Base-by-base conservation (phyloP, 2,329 filamentous ascomycete species). In the Phialocephala subalpina region DNA sequence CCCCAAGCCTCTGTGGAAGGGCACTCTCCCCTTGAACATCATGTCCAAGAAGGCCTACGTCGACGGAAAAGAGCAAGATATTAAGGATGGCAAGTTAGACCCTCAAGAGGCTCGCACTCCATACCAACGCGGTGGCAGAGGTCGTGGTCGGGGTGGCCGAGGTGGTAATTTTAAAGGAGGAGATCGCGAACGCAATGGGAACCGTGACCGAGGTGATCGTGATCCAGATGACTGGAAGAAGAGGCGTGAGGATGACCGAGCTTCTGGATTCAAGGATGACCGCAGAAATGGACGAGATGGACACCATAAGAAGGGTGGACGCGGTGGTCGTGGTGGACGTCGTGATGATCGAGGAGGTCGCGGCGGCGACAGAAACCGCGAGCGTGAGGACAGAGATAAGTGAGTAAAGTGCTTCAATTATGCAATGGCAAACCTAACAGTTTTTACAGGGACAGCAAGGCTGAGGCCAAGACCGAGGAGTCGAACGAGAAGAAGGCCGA, bases 31-130 rank as follows among this genome's bases (percentile, higher is more conserved):
- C 38, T 84, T 98, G 60, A 82, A 89, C 77, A 90, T 96, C 81
- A 94, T 93, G 88, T 90, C 88, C 80, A 99, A 99, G 89, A 87
- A 88, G 74, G 91, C 88, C 20, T 99, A 99, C 79, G 90, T 92
- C 71, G 85, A 90, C n/a, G 87, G 90, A 78, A 95, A 95, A 83
- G 85, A 84, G 64, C 82, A 88, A 62, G 86, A 92, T 42, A 94
- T 95, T 74, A 84, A 87, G 72, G 85, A 88, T 52, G 92, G 92
- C 67, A 88, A 88, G 75, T 82, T 93, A 57, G 82, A 88, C 76
- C 87, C 90, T 3, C 58, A 67, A 87, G 82, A 73, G 66, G 69
- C 64, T 53, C 56, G 60, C n/a, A 58, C 52, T 22, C 11, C 20
- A n/a, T 25, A 38, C 7, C 18, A 57, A 22, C 55, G 55, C 9